Percentiles rank a stretch among this genome's conserved stretches.
These are phyloP conservation scores for Digitaria exilis DNA, from an alignment of 202 grass and related monocot genomes.

Conservation along the genomic window DNA sequence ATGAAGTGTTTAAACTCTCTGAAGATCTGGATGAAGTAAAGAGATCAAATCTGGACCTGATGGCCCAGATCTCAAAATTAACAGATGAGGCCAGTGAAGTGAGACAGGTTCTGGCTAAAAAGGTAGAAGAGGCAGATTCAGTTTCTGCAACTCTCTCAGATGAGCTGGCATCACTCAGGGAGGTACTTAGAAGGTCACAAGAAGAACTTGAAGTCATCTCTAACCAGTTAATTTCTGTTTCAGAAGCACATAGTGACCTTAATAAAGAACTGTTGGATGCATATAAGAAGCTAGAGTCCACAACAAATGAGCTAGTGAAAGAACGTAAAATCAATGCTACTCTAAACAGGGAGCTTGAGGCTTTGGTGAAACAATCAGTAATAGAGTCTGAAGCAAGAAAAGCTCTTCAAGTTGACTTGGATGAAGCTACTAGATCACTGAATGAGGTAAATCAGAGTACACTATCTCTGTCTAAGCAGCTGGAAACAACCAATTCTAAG, in stretches of 20 bases:
- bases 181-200: constrained; percentile 55
- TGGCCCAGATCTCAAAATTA: constrained; percentile 59
- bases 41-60: constrained; percentile 65
- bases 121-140: constrained; percentile 69
- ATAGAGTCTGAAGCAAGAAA: constrained; percentile 68
- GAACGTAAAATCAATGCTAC: constrained; percentile 70
- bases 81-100: constrained; percentile 61
- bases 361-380: constrained; percentile 63
- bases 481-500: constrained; percentile 65
- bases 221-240: constrained; percentile 56
- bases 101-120: constrained; percentile 56
- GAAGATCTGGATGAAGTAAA: constrained; percentile 65
- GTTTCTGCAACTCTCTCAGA: constrained; percentile 61
- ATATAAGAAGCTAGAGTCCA: constrained; percentile 83
- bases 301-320: constrained; percentile 67
- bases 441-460: constrained; percentile 85
- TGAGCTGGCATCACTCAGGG: constrained; percentile 64
- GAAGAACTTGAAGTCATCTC: constrained; percentile 64
- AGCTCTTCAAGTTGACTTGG: constrained; percentile 71
- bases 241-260: constrained; percentile 53
- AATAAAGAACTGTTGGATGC: constrained; percentile 76
- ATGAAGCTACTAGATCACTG: constrained; percentile 85
- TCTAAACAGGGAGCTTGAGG: constrained; percentile 77
- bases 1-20: constrained; percentile 64
- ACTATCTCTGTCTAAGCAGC: constrained; percentile 68